These are phyloP conservation scores for Lippia alba DNA, from an alignment of 305 asterid species.

Conservation along the genomic window DNA sequence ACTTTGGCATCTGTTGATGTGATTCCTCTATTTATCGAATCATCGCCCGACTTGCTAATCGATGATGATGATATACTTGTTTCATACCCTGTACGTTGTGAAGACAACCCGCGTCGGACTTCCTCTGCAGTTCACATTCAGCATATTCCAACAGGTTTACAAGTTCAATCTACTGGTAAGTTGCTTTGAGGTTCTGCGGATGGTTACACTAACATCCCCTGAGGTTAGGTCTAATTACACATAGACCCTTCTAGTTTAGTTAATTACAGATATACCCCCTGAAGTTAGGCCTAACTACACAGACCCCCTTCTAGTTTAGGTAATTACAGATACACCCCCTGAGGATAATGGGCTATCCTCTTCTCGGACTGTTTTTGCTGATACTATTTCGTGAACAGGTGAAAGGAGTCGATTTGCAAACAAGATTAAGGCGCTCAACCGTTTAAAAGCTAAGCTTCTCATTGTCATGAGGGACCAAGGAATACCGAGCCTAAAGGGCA, in stretches of 20 bases:
- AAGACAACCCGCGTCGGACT: slow-evolving; percentile 31
- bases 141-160: slow-evolving; percentile 73
- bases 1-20: slow-evolving; percentile 66
- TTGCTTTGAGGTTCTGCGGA: not conserved
- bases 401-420: slow-evolving; percentile 82
- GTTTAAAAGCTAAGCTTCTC: slow-evolving; percentile 76
- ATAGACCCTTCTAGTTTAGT: too few species aligned
- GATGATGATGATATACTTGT: slow-evolving; percentile 55
- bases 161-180: slow-evolving; percentile 70
- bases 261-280: too few species aligned
- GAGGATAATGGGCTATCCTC: too few species aligned
- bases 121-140: slow-evolving; percentile 54
- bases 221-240: too few species aligned
- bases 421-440: slow-evolving; percentile 78
- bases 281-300: too few species aligned
- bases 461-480: slow-evolving; percentile 51
- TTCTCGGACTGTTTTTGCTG: not conserved
- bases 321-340: too few species aligned
- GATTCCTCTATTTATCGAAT: slow-evolving; percentile 80
- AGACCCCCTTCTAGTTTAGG: too few species aligned
- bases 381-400: slow-evolving; percentile 46
- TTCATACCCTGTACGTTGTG: slow-evolving; percentile 41
- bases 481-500: slow-evolving; percentile 40
- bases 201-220: too few species aligned
- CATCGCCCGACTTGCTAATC: slow-evolving; percentile 56